Conservation (phyloP, 2,329 filamentous ascomycete genomes). For the Sarocladium kiliense region DNA sequence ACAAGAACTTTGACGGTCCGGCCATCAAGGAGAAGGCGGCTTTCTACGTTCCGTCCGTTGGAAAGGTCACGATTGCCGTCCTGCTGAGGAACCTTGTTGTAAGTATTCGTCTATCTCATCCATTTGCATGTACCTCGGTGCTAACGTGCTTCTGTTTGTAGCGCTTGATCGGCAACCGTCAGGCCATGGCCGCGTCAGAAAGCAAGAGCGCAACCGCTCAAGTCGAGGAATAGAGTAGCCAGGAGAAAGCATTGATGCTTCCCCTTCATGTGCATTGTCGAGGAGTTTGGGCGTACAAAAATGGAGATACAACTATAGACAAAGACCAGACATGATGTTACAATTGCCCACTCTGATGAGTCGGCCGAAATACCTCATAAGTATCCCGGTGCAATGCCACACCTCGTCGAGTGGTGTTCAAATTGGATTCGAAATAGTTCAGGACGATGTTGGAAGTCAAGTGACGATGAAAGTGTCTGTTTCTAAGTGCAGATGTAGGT, state of each 20-base stretch:
- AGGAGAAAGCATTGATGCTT: not conserved
- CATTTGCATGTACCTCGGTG: not conserved
- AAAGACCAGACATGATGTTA: too few species aligned
- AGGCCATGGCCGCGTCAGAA: slow-evolving; percentile 29
- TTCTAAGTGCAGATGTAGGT: too few species aligned
- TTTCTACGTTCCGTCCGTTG: slow-evolving; percentile 94
- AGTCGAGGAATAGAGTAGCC: not conserved
- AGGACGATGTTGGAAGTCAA: too few species aligned
- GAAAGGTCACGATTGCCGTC: slow-evolving; percentile 94
- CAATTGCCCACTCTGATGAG: too few species aligned
- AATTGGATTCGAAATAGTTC: too few species aligned
- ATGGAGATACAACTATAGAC: not conserved
- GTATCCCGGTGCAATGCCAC: too few species aligned
- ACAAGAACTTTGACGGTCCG: slow-evolving; percentile 82
- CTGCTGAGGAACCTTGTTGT: slow-evolving; percentile 85
- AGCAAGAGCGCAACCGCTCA: slow-evolving; percentile 18
- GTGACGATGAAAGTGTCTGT: too few species aligned
- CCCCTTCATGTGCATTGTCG: not conserved
- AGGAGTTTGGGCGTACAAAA: slow-evolving; percentile 4
- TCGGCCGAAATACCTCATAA: too few species aligned
- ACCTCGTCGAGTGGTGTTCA: too few species aligned
- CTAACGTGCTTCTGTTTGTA: slow-evolving; percentile 26
- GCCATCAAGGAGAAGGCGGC: slow-evolving; percentile 92
- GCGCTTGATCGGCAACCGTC: slow-evolving; percentile 48
- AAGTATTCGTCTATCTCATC: slow-evolving; percentile 30